phyloP scores from a whole-genome alignment of 2,329 filamentous ascomycete species.

The Arthrinium puccinioides region DNA sequence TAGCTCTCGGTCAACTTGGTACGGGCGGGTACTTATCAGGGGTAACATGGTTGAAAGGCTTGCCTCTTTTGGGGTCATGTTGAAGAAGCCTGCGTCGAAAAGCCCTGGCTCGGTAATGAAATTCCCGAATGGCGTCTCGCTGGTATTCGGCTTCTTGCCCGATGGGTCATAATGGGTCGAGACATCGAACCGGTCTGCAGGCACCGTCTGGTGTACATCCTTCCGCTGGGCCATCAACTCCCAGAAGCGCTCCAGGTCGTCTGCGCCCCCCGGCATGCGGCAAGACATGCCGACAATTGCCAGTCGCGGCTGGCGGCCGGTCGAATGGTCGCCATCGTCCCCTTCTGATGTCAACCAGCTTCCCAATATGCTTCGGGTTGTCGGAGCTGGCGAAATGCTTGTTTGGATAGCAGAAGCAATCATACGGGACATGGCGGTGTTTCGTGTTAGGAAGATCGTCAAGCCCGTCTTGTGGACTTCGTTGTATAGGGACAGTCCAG shows the following conservation, averaged over 20 bases:
- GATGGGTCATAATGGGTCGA: not conserved
- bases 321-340: not conserved
- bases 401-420: too few relatives aligned
- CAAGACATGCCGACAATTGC: conserved; percentile 60
- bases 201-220: not conserved
- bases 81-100: not conserved
- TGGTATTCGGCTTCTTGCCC: not conserved
- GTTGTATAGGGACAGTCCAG: not conserved
- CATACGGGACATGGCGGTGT: too few relatives aligned
- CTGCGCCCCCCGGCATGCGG: conserved; percentile 46
- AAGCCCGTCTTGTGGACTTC: not conserved
- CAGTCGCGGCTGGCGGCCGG: conserved; percentile 53
- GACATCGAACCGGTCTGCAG: not conserved
- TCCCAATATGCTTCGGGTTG: not conserved
- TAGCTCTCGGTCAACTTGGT: too few relatives aligned
- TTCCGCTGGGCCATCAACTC: not conserved
- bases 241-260: not conserved
- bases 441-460: too few relatives aligned
- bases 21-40: too few relatives aligned
- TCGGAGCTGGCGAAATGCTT: too few relatives aligned
- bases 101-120: not conserved
- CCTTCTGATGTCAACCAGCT: not conserved
- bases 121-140: not conserved
- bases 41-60: too few relatives aligned
- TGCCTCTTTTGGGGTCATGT: not conserved